Evolutionary conservation across 768 basidiomycete genomes (phyloP), one percentile per base, ranked within the genome.

Genomic region (Crucibulum laeve): DNA sequence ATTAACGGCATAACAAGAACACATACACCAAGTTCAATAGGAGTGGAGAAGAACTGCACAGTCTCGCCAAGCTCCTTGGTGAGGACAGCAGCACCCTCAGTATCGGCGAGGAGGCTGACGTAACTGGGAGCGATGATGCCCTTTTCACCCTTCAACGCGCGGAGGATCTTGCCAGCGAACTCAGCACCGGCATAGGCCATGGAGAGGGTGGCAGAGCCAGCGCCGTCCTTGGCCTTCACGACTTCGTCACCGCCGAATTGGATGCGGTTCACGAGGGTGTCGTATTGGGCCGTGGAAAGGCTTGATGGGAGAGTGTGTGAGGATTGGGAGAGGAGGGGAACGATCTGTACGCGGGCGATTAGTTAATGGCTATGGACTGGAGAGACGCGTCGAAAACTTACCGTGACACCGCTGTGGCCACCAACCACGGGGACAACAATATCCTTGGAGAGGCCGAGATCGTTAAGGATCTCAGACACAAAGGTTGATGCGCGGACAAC

Each of bases 401-500:
- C 87, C 19, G 93, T 96, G 44, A 90, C 80, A 49, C 94, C 94
- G 49, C 87, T 89, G 79, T 95, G 92, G 34, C 93, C 94, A 51
- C 92, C 96, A 37, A 98, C 82, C 46, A 98, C 94, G 41, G 95
- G 93, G 42, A 97, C 86, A 49, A 74, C 65, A 53, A 91, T 61
- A 3, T 80, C 73, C 25, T 77, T 61, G 2, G 88, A 70, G 40
- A 80, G 64, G n/a, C 74, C 71, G 13, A 75, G 69, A 56, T 90
- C 73, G 14, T 78, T 80, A 49, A 85, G 60, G 51, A 85, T 72
- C 63, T 92, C 91, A 19, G 91, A 73, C 38, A 94, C 87, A 60
- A 99, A 97, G 35, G 93, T 93, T 11, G 93, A 95, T n/a, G 96
- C 83, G 54, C 96, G 93, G 60, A 98, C 90, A 52, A 95, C 93